A percentile compares a stretch with the other conserved stretches of the same genome.
Conservation (phyloP, 345 rosid species). For the Camelina sativa region DNA sequence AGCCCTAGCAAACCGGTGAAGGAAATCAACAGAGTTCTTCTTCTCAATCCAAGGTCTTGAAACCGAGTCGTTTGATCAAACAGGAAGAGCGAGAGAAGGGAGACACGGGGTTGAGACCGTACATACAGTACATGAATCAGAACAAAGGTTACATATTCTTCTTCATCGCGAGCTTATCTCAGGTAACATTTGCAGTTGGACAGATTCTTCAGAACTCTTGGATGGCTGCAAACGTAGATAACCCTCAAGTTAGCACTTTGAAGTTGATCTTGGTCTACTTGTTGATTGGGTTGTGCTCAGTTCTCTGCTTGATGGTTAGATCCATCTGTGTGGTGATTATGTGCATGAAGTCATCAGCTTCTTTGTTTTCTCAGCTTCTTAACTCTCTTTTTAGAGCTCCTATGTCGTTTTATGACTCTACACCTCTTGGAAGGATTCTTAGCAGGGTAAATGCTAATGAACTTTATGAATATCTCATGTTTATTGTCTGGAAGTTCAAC, state of each 20-base stretch:
- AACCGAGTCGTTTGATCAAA: slow-evolving; percentile 78
- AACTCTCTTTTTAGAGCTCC: slow-evolving; percentile 80
- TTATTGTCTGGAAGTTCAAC: slow-evolving; percentile 1
- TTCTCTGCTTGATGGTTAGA: slow-evolving; percentile 58
- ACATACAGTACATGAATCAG: slow-evolving; percentile 64
- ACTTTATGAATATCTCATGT: slow-evolving; percentile 14
- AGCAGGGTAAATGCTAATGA: slow-evolving; percentile 50
- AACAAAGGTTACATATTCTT: slow-evolving; percentile 78
- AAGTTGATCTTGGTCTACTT: slow-evolving; percentile 65
- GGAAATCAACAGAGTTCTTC: slow-evolving; percentile 66
- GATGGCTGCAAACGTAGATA: slow-evolving; percentile 82
- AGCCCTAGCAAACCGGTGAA: slow-evolving; percentile 45
- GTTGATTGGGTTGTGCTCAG: slow-evolving; percentile 56
- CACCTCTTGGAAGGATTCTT: slow-evolving; percentile 85
- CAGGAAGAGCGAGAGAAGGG: slow-evolving; percentile 85
- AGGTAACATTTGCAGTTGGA: slow-evolving; percentile 55
- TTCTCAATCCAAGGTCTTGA: slow-evolving; percentile 49
- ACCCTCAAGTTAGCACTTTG: slow-evolving; percentile 59
- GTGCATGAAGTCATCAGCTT: slow-evolving; percentile 65
- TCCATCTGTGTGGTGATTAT: slow-evolving; percentile 57
- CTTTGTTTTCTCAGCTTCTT: slow-evolving; percentile 68
- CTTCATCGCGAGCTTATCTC: slow-evolving; percentile 52
- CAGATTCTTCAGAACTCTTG: slow-evolving; percentile 74
- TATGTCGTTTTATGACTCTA: slow-evolving; percentile 91
- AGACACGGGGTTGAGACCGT: slow-evolving; percentile 78